Base-by-base conservation (phyloP, 805 yeast genomes). In the Zygosaccharomyces bisporus region DNA sequence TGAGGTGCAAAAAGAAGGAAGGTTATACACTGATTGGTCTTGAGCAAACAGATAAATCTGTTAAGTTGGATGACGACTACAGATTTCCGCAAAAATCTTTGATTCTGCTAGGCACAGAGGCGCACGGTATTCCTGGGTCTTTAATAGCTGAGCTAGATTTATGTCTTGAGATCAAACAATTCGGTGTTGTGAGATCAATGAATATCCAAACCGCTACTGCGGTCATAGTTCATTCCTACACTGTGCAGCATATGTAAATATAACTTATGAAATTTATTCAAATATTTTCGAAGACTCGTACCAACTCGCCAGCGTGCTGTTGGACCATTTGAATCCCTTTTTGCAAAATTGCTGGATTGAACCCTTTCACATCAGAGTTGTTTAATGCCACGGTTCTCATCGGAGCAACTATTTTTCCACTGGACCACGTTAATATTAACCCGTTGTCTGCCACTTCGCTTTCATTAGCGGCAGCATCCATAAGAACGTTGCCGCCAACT, bases 141-240 rank as follows among this genome's bases (percentile, higher is more conserved):
- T 67, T 90, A 20, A 68, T 90, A 43, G 83, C 86, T 0, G 91
- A 86, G 57, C 69, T 91, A 24, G 97, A 90, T 59, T 70, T 81
- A 53, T 90, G 96, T 61, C 79, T 91, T 32, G 96, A 90, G 58
- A 90, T 90, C 54, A 86, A 88, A 59, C 98, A 90, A 61, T 82
- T 80, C 32, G 98, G 98, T 12, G 89, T 90, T 13, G 80, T 91
- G 32, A 74, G 98, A 53, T 89, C 96, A 1, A 90, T 90, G 98
- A 90, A 90, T 58, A 90, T 90, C 49, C 98, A 90, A 67, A 90
- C 97, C 0, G 98, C 97, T 1, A 82, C 97, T 0, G 98, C 97
- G 0, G 89, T 90, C 16, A 79, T 90, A 41, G 96, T 89, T 5
- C 95, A 90, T 64, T 93, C 96, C 0, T 90, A 91, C 57, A 80